Evolutionary conservation across 805 yeast genomes (phyloP).

Genomic region (Ogataea pignaliae): DNA sequence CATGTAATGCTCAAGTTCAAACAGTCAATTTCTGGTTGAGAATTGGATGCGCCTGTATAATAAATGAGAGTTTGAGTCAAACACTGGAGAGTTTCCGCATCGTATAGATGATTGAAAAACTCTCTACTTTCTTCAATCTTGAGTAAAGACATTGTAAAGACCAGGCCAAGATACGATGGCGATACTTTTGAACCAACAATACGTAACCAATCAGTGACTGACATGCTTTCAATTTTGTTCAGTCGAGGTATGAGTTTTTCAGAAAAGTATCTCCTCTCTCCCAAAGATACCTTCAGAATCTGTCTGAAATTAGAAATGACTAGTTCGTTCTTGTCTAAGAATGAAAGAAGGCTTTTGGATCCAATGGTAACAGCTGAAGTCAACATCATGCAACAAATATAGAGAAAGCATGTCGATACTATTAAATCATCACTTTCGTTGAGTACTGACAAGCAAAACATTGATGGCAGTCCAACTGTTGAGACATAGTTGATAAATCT

Average conservation of each 20-base stretch:
- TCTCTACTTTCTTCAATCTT: neutral
- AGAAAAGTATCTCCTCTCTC: neutral
- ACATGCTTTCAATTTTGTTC: slow-evolving; percentile 11
- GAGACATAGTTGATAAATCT: slow-evolving; percentile 16
- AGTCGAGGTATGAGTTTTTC: neutral
- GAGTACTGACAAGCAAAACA: slow-evolving; percentile 2
- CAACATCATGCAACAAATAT: slow-evolving; percentile 1
- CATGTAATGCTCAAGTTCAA: neutral
- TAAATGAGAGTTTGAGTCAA: slow-evolving; percentile 1
- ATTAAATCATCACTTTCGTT: slow-evolving; percentile 4
- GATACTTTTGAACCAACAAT: slow-evolving; percentile 1
- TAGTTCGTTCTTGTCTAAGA: neutral
- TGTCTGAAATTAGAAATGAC: neutral
- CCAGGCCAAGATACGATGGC: slow-evolving; percentile 6
- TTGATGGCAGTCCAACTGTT: slow-evolving; percentile 10
- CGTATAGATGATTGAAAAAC: slow-evolving; percentile 1
- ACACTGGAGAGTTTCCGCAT: neutral
- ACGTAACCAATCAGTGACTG: slow-evolving; percentile 15
- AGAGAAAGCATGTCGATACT: slow-evolving; percentile 3
- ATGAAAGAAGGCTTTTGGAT: neutral
- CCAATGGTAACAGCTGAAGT: neutral
- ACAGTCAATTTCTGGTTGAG: neutral
- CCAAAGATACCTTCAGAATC: neutral
- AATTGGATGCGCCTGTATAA: neutral
- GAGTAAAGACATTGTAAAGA: slow-evolving; percentile 2